phyloP scores from a whole-genome alignment of 2,329 filamentous ascomycete species.

The Coniochaeta hoffmannii region DNA sequence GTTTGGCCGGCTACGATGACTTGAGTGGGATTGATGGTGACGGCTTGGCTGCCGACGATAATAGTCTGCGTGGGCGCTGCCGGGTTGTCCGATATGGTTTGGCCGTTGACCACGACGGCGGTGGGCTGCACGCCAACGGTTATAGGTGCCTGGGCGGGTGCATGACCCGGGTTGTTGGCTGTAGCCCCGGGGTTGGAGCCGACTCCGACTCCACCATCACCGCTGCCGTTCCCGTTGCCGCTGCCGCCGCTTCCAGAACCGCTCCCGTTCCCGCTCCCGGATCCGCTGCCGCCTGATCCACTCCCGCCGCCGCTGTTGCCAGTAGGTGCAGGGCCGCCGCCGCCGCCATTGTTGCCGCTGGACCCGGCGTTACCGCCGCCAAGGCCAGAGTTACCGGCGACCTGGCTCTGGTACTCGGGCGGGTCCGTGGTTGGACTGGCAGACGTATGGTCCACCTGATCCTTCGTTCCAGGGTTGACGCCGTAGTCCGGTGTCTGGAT shows the following conservation, averaged over 20 bases:
- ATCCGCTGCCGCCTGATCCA: too few species aligned
- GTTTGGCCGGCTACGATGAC: conserved; percentile 37
- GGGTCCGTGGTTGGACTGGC: conserved; percentile 2
- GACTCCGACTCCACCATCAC: background rate
- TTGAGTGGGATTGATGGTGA: conserved; percentile 39
- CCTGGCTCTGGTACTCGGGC: conserved; percentile 5
- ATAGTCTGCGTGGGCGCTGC: conserved; percentile 32
- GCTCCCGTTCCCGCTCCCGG: too few species aligned
- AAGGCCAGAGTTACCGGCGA: background rate
- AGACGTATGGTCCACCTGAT: conserved; percentile 9
- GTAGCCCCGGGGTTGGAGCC: background rate
- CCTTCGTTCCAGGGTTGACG: conserved; percentile 12
- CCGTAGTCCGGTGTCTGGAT: conserved; percentile 32
- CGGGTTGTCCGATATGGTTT: conserved; percentile 33
- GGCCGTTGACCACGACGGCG: conserved; percentile 38
- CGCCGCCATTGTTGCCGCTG: background rate
- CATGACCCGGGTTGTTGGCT: background rate
- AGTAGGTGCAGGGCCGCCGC: background rate
- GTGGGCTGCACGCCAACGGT: conserved; percentile 36
- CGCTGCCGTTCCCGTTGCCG: too few species aligned
- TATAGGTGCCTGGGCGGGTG: conserved; percentile 17
- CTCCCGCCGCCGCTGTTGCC: background rate
- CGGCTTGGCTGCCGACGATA: conserved; percentile 31
- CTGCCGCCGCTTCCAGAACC: too few species aligned
- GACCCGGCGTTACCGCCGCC: background rate